phyloP scores from a whole-genome alignment of 352 stramenopile species.

The Phytophthora pseudosyringae region DNA sequence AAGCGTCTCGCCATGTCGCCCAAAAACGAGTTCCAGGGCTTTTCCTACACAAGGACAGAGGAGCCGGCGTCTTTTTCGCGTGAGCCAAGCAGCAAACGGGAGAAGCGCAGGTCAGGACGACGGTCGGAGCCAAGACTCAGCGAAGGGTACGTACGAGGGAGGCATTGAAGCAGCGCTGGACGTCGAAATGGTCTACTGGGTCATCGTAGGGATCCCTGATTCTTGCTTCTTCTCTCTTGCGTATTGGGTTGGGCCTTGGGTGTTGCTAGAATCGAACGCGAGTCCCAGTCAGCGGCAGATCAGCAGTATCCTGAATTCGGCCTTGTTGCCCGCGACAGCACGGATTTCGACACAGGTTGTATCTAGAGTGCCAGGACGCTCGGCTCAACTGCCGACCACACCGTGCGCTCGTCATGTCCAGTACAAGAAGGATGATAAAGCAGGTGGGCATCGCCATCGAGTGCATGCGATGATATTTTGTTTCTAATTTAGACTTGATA shows the following conservation, averaged over 20 bases:
- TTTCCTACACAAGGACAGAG: slow-evolving; percentile 73
- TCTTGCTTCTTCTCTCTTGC: slow-evolving; percentile 32
- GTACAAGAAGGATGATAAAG: slow-evolving; percentile 36
- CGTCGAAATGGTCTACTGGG: slow-evolving; percentile 25
- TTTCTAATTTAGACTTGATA: slow-evolving; percentile 43
- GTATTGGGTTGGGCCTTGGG: slow-evolving; percentile 33
- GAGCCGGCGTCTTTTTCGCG: slow-evolving; percentile 24
- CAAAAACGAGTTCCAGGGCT: slow-evolving; percentile 89
- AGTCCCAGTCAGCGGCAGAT: slow-evolving; percentile 30
- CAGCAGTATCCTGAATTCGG: slow-evolving; percentile 39
- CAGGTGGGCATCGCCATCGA: slow-evolving; percentile 33
- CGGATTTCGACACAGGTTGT: slow-evolving; percentile 46
- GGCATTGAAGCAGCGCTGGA: slow-evolving; percentile 36
- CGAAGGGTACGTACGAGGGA: slow-evolving; percentile 49
- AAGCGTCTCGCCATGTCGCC: slow-evolving; percentile 72
- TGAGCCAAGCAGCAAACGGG: slow-evolving; percentile 39
- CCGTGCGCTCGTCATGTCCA: slow-evolving; percentile 22
- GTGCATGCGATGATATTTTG: slow-evolving; percentile 28
- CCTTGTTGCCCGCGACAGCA: slow-evolving; percentile 41
- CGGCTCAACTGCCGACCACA: slow-evolving; percentile 1
- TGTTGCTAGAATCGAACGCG: slow-evolving; percentile 40
- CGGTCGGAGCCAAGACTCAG: slow-evolving; percentile 35
- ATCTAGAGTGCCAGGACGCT: slow-evolving; percentile 35
- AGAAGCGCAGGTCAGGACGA: slow-evolving; percentile 41
- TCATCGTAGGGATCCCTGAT: slow-evolving; percentile 36